Percentiles rank a stretch among this genome's conserved stretches.
These are phyloP conservation scores for Inosperma sp. DNA, from an alignment of 768 basidiomycete genomes.

Conservation along the genomic window DNA sequence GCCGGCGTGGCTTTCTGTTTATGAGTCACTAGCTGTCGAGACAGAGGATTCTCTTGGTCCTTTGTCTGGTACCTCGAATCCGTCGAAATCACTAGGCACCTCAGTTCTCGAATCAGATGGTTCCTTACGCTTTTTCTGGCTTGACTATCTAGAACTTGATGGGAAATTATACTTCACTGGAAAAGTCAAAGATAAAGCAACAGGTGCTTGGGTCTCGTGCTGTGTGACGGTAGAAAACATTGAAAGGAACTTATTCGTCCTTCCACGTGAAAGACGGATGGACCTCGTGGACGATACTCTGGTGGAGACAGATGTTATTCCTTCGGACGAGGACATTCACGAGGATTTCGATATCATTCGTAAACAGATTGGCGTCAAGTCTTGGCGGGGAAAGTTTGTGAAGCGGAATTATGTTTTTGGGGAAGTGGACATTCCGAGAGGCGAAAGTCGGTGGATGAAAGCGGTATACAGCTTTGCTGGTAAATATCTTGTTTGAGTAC, in stretches of 20 bases:
- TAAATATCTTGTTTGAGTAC: slow-evolving; percentile 30
- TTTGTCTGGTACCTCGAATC: slow-evolving; percentile 31
- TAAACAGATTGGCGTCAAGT: slow-evolving; percentile 63
- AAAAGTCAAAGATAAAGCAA: slow-evolving; percentile 78
- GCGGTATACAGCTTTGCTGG: slow-evolving; percentile 88
- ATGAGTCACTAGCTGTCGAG: slow-evolving; percentile 63
- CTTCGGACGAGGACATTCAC: slow-evolving; percentile 67
- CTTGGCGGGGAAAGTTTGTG: slow-evolving; percentile 81
- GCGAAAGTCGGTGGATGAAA: slow-evolving; percentile 85
- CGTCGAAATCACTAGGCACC: slow-evolving; percentile 37
- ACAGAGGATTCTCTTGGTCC: slow-evolving; percentile 58
- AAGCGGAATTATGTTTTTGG: slow-evolving; percentile 91
- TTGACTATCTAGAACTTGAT: slow-evolving; percentile 86
- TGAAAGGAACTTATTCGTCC: slow-evolving; percentile 85
- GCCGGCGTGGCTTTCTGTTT: slow-evolving; percentile 70
- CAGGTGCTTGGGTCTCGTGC: slow-evolving; percentile 71
- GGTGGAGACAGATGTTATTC: slow-evolving; percentile 72
- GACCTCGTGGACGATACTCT: slow-evolving; percentile 55
- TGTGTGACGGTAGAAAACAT: slow-evolving; percentile 83
- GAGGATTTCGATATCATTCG: slow-evolving; percentile 79
- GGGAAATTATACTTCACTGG: slow-evolving; percentile 88
- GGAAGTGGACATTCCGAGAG: slow-evolving; percentile 72
- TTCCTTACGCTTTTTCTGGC: slow-evolving; percentile 89
- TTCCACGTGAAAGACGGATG: slow-evolving; percentile 68
- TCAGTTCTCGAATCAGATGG: slow-evolving; percentile 79